Evolutionary conservation across 805 yeast genomes (phyloP).

Genomic region (Starmerella bombi): DNA sequence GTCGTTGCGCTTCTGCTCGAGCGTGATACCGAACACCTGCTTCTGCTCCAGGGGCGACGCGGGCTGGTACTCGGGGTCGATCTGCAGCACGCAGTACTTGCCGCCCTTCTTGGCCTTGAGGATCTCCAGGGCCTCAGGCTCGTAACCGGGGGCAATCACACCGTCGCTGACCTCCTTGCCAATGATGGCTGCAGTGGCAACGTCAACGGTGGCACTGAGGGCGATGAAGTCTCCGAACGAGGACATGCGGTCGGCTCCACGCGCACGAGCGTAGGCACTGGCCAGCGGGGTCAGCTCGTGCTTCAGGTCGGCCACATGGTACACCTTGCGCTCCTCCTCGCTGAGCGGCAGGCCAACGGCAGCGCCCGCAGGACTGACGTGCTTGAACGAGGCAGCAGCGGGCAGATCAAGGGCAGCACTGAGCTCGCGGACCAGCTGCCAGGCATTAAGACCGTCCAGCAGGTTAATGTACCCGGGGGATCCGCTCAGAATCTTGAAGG

Average conservation of each 20-base stretch:
- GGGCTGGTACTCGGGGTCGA: constrained; percentile 88
- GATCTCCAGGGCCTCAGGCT: constrained; percentile 80
- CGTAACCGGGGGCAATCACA: constrained; percentile 95
- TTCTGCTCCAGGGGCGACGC: constrained; percentile 61
- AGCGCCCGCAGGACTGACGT: constrained; percentile 97
- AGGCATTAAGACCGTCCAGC: constrained; percentile 91
- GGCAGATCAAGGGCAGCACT: constrained; percentile 89
- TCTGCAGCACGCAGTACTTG: constrained; percentile 90
- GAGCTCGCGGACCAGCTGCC: constrained; percentile 97
- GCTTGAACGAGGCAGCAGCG: constrained; percentile 98
- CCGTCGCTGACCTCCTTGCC: constrained; percentile 97
- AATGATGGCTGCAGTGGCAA: constrained; percentile 92
- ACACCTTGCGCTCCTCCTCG: constrained; percentile 85
- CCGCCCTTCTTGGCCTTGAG: constrained; percentile 91
- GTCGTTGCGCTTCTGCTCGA: constrained; percentile 95
- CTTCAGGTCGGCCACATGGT: constrained; percentile 78
- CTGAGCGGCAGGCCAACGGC: constrained; percentile 92
- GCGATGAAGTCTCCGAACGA: constrained; percentile 98
- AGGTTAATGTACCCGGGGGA: constrained; percentile 96
- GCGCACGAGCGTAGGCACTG: constrained; percentile 95
- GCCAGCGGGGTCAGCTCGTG: constrained; percentile 94
- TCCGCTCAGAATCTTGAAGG: constrained; percentile 86
- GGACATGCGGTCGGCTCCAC: constrained; percentile 99
- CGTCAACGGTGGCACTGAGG: constrained; percentile 86
- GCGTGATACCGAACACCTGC: constrained; percentile 89